Evolutionary conservation across 129 eudicot genomes (phyloP), one percentile per base, ranked within the genome.

Genomic region (Scalesia atractyloides): DNA sequence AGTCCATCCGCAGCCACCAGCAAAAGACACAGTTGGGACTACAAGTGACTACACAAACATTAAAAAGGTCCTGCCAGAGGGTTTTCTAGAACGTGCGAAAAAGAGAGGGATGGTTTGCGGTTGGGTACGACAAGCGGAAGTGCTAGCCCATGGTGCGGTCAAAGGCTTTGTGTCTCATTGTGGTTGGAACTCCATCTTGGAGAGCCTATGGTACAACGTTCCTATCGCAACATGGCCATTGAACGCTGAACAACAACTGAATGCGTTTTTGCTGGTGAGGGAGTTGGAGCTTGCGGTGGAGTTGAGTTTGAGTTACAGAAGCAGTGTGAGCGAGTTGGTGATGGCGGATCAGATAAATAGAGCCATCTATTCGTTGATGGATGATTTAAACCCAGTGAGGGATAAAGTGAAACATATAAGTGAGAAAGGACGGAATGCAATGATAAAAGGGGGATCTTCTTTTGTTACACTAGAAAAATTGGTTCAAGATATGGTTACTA

Each of bases 121-220:
- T 9, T 82, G 86, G 81, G 86, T 83, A 0, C 83, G 83, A 41
- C 86, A 82, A 51, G 81, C 75, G 26, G 84, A 79, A 24, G 75
- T 83, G 41, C 36, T 83, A 33, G 80, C 84, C 13, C 84, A 83
- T 30, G 19, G 39, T 7, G 84, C 78, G 2, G 54, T 73, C 5
- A 73, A 68, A 60, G 86, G 79, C 22, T 82, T 77, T 44, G 82
- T 82, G 61, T 74, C 87, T 7, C 87, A 83, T 13, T 83, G 87
- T 34, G 84, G 84, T 5, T 80, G 84, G 80, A 80, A 80, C 67
- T 80, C 84, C 15, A 68, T 68, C 30, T 69, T 80, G 66, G 84
- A 80, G 75, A 68, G 79, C 64, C 5, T 79, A 36, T 67, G 79
- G 79, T 68, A 14, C n/a, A 80, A 83, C 1, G 78, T 74, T 24